Base-by-base conservation (phyloP, 345 rosid species). In the Excoecaria agallocha region DNA sequence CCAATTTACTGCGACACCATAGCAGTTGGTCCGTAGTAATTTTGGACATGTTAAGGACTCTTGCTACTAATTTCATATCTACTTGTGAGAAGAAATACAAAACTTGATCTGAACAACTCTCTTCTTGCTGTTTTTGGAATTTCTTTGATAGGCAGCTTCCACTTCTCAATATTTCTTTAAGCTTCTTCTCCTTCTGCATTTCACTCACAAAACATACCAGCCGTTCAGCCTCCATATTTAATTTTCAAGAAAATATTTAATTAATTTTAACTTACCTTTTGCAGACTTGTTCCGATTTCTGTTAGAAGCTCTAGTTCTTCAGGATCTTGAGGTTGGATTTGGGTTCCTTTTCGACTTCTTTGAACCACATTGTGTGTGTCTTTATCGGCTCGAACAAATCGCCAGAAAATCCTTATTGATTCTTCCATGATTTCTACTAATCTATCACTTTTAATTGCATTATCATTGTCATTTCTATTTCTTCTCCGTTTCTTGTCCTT, bases 341-440 rank as follows among this genome's bases (percentile, higher is more conserved):
- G 96, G 66, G 85, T 76, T 25, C 85, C 82, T 49, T 84, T 87
- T 41, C 81, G 74, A 58, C 70, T 24, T 66, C 86, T 92, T 49
- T 79, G 87, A 49, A 75, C 67, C 12, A 65, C 76, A 30, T 69
- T 43, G 37, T 73, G 85, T 9, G 92, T 71, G 15, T 88, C 81
- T 80, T 89, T 95, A 80, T 95, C 99, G 41, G 86, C 88, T 60
- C 96, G 89, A 72, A 91, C 83, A 57, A 93, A 93, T 64, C 80
- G 82, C 99, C 99, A 93, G 48, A 91, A 91, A n/a, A 88, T 85
- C 77, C 97, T 74, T 72, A 95, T 91, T 3, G 98, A 90, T 84
- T 95, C 99, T 67, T 95, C 97, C 87, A 93, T 78, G 61, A 89
- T 93, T 76, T 95, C 97, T 16, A 91, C 88, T n/a, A 95, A 82